Percentiles rank a stretch among this genome's conserved stretches.
Conservation (phyloP, 2,329 filamentous ascomycete species). For the Dothideomycetes sp. region DNA sequence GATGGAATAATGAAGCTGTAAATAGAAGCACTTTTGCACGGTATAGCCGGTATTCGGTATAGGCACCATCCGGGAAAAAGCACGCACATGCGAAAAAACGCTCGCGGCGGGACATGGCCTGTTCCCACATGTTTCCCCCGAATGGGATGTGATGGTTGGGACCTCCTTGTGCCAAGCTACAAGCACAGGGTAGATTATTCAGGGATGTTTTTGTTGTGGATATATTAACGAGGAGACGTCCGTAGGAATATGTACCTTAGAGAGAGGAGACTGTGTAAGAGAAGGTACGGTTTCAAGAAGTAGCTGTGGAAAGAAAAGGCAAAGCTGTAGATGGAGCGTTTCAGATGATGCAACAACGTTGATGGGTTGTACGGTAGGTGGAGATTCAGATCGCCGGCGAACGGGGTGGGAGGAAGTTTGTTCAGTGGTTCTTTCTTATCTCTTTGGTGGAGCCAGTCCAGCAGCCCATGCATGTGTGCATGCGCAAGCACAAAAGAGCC, state of each 20-base stretch:
- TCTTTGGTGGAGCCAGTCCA: neutral
- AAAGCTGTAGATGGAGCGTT: neutral
- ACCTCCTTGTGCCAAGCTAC: too few species aligned
- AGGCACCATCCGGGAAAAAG: neutral
- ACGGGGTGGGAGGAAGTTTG: neutral
- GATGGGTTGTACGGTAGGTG: neutral
- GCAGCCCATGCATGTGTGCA: too few species aligned
- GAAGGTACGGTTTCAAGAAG: neutral
- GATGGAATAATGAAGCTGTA: too few species aligned
- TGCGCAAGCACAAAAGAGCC: too few species aligned
- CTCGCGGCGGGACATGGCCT: neutral
- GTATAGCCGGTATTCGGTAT: neutral
- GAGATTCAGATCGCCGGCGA: neutral
- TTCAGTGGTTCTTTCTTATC: too few species aligned
- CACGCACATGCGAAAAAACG: neutral
- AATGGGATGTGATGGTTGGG: too few species aligned
- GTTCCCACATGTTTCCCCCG: too few species aligned
- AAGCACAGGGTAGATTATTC: too few species aligned
- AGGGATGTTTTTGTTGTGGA: too few species aligned
- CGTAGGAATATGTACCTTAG: too few species aligned
- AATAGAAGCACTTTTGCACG: neutral
- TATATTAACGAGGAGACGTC: too few species aligned
- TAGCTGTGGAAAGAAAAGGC: neutral
- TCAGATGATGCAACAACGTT: neutral
- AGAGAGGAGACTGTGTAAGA: too few species aligned